Evolutionary conservation across 1,284 basidiomycete species (phyloP), one percentile per base, ranked within the genome.

Genomic region (Cutaneotrichosporon cutaneum): DNA sequence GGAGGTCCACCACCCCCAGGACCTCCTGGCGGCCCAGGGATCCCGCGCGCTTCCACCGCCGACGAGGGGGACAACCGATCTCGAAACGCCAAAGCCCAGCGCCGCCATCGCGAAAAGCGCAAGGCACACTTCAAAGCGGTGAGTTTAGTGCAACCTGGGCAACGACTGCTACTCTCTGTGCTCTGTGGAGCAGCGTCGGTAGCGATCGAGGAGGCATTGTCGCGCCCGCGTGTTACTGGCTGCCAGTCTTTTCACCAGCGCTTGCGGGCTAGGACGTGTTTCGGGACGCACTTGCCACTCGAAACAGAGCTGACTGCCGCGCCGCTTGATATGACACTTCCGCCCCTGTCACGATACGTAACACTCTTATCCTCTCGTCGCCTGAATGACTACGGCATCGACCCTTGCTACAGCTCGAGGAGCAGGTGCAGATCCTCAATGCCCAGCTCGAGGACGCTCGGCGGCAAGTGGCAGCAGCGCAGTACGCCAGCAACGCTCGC

Each of bases 81-180:
- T 14, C 86, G 90, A 81, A 91, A 90, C 81, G 90, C 89, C 61
- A 90, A 89, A 76, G 92, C 91, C 4, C 91, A 94, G 81, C 90
- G 91, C 58, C 83, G 91, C 71, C 91, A 94, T 82, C 86, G 91
- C 60, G 92, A 91, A 75, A 94, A 94, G 80, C 85, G 92, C 78
- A 94, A 94, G 82, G 91, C 90, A 13, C 92, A 94, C 81, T 90
- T 94, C 72, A 90, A 92, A 71, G 88, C 91, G 82, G 90, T 90
- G 65, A 67, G 84, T 80, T 16, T 21, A 3, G 22, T 22, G 13
- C 42, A n/a, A n/a, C 39, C 2, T 6, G 4, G 39, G n/a, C 39
- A n/a, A 7, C 39, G 18, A 18, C 39, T 18, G 39, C 39, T 8
- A 1, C 7, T 6, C 4, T 42, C 18, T 18, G 7, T 42, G 39